phyloP scores from a whole-genome alignment of 2,329 filamentous ascomycete species.

The Microcera coccophila region DNA sequence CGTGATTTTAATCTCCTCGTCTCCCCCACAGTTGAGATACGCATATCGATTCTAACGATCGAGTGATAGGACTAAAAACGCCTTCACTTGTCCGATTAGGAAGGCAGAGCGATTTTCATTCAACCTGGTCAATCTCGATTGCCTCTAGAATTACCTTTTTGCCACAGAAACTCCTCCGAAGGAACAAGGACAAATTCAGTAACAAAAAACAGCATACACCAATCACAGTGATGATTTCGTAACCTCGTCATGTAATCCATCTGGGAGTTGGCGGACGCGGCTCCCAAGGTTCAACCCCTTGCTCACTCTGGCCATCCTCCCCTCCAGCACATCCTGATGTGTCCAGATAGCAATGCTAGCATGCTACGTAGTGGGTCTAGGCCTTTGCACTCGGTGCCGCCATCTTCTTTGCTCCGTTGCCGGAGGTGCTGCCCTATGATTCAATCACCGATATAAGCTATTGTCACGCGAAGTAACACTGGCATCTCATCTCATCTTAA shows the following conservation, averaged over 20 bases:
- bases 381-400: conserved; percentile 21
- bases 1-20: background rate
- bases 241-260: too few relatives aligned
- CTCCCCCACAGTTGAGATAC: conserved; percentile 1
- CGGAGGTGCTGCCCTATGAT: conserved; percentile 12
- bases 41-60: background rate
- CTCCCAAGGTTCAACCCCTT: conserved; percentile 2
- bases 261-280: too few relatives aligned
- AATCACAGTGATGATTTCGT: too few relatives aligned
- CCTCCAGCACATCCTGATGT: too few relatives aligned
- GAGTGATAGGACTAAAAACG: background rate
- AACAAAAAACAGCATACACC: too few relatives aligned
- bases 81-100: background rate
- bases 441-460: conserved; percentile 7
- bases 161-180: background rate
- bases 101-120: background rate
- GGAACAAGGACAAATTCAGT: background rate
- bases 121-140: background rate
- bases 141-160: background rate
- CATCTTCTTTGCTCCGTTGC: conserved; percentile 13
- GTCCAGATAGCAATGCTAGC: too few relatives aligned
- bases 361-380: too few relatives aligned
- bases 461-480: background rate
- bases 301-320: background rate
- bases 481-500: background rate